phyloP scores from a whole-genome alignment of 305 asterid species.

The Fraxinus albicans region DNA sequence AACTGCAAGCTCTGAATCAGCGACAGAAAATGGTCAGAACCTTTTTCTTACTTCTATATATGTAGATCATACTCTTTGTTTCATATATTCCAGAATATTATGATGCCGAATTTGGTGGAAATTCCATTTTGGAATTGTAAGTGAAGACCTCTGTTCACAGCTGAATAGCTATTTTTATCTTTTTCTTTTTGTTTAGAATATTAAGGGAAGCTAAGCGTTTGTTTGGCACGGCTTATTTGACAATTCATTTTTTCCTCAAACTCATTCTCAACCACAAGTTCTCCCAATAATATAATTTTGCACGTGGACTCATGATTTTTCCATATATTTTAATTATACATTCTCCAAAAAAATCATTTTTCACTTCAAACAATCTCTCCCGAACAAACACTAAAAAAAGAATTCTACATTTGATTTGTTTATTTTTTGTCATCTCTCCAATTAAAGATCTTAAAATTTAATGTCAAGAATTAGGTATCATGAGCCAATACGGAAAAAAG shows the following conservation, averaged over 20 bases:
- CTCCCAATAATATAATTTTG: not conserved
- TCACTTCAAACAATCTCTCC: not conserved
- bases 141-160: not conserved
- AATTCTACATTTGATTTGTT: not conserved
- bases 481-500: not conserved
- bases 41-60: not conserved
- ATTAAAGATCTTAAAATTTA: not conserved
- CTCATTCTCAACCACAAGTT: not conserved
- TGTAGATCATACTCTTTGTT: not conserved
- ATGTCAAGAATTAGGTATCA: not conserved
- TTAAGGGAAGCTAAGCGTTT: not conserved
- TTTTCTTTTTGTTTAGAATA: not conserved
- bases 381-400: not conserved
- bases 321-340: not conserved
- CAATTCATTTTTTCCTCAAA: not conserved
- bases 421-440: not conserved
- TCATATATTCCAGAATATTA: not conserved
- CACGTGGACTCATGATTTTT: not conserved
- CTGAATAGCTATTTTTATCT: not conserved
- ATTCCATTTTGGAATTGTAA: not conserved
- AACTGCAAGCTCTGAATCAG: slow-evolving; percentile 92
- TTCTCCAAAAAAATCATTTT: not conserved
- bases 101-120: not conserved
- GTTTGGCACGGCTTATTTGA: not conserved
- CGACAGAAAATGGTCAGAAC: slow-evolving; percentile 92